phyloP scores from a whole-genome alignment of 805 yeast species.

The Saturnispora hagleri region DNA sequence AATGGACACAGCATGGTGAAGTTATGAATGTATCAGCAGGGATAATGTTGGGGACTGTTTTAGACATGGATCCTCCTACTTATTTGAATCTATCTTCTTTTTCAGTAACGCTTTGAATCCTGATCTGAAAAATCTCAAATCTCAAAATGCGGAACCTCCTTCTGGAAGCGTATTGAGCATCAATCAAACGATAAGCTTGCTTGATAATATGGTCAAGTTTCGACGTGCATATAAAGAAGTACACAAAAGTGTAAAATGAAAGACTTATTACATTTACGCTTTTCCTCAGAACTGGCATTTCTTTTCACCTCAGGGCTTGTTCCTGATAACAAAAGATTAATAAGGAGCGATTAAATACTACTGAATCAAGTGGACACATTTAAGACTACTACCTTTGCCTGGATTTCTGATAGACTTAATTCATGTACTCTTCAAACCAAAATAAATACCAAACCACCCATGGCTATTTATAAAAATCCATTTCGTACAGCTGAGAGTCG shows the following conservation, averaged over 20 bases:
- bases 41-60: neutral
- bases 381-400: too few relatives aligned
- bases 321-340: too few relatives aligned
- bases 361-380: too few relatives aligned
- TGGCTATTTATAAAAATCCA: neutral
- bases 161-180: neutral
- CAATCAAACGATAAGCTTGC: neutral
- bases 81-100: neutral
- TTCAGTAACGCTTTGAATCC: neutral
- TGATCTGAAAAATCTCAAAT: neutral
- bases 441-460: neutral
- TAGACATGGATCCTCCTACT: neutral
- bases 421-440: too few relatives aligned
- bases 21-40: conserved; percentile 20
- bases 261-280: too few relatives aligned
- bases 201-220: neutral
- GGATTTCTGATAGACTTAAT: too few relatives aligned
- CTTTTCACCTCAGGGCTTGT: too few relatives aligned
- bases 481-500: conserved; percentile 1
- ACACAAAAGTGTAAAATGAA: too few relatives aligned
- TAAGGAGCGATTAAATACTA: too few relatives aligned
- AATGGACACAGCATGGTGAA: conserved; percentile 42
- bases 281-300: too few relatives aligned
- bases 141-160: neutral
- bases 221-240: neutral